A percentile compares a stretch with the other conserved stretches of the same genome.
phyloP scores from a whole-genome alignment of 441 rosid genomes.

The Populus hybrid region DNA sequence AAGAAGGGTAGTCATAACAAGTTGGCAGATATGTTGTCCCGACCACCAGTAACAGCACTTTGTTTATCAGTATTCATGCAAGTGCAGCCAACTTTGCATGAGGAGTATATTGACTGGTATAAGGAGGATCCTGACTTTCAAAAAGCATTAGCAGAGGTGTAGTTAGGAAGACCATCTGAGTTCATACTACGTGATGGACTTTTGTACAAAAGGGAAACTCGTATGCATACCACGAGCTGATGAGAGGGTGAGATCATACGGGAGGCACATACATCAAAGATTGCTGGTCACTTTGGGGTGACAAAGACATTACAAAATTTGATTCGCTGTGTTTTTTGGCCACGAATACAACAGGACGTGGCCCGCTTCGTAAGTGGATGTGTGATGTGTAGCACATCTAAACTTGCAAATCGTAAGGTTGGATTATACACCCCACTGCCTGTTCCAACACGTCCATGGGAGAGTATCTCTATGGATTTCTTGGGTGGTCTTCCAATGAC shows the following conservation, averaged over 20 bases:
- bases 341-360: not conserved
- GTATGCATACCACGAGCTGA: not conserved
- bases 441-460: not conserved
- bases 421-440: not conserved
- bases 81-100: not conserved
- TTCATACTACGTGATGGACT: not conserved
- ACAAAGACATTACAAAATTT: not conserved
- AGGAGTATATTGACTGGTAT: not conserved
- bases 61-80: not conserved
- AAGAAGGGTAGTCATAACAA: slow-evolving; percentile 8
- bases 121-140: not conserved
- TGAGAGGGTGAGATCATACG: not conserved
- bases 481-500: not conserved
- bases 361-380: not conserved
- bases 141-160: not conserved
- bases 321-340: not conserved
- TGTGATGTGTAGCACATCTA: not conserved
- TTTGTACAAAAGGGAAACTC: not conserved
- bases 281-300: not conserved
- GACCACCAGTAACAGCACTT: not conserved
- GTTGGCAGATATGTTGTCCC: not conserved
- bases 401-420: not conserved
- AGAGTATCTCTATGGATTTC: not conserved
- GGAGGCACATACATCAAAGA: not conserved
- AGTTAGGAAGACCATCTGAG: not conserved